Conservation (phyloP, 2,329 filamentous ascomycete genomes). For the Capronia coronata region DNA sequence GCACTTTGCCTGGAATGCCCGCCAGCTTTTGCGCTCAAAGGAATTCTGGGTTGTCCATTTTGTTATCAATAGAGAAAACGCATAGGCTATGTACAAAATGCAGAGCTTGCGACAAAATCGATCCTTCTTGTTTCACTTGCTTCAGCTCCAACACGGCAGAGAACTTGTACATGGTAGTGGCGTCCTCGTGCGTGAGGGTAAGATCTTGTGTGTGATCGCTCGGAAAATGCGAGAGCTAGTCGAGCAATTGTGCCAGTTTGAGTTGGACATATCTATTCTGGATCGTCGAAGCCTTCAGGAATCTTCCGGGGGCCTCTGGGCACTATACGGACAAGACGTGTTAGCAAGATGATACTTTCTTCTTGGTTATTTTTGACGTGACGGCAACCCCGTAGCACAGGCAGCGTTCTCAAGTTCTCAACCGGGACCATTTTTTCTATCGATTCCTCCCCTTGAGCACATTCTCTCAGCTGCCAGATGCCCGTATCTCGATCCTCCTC, state of each 20-base stretch:
- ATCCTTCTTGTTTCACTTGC: background rate
- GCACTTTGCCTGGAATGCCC: no score
- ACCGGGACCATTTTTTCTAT: no score
- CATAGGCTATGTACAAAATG: constrained; percentile 1
- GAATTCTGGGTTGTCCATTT: no score
- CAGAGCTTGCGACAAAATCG: background rate
- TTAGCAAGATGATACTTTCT: constrained; percentile 6
- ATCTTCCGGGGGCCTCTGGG: constrained; percentile 42
- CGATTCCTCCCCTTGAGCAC: no score
- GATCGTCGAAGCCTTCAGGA: constrained; percentile 44
- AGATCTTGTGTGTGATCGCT: no score
- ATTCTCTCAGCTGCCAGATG: no score
- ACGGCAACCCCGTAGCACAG: no score
- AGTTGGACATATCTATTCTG: constrained; percentile 30
- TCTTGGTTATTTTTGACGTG: background rate
- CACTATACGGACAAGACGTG: constrained; percentile 31
- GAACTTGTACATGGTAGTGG: background rate
- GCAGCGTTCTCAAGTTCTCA: no score
- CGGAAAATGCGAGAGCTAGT: no score
- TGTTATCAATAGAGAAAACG: no score
- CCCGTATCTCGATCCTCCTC: no score
- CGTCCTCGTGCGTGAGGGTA: background rate
- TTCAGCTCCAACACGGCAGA: background rate
- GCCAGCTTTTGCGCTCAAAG: no score
- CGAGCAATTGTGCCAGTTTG: background rate